Conservation (phyloP, 352 stramenopile genomes). For the Globisporangium takayamanum region DNA sequence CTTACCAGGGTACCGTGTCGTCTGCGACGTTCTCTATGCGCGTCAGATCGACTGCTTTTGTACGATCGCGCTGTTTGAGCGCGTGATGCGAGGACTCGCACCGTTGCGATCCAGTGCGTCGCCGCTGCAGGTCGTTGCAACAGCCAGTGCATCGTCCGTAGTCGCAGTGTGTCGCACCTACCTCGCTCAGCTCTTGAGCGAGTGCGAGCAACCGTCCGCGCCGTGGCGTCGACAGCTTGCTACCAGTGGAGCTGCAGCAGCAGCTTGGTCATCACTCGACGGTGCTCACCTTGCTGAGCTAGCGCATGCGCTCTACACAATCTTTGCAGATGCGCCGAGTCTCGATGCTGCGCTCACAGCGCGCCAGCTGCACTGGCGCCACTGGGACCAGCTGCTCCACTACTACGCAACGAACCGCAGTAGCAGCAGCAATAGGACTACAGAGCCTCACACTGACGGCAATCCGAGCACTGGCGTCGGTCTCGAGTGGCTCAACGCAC, state of each 20-base stretch:
- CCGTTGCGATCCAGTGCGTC: neutral
- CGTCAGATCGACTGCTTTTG: neutral
- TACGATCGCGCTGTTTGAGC: constrained; percentile 3
- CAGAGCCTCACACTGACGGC: no score
- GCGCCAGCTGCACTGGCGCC: neutral
- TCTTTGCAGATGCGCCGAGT: constrained; percentile 10
- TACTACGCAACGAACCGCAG: neutral
- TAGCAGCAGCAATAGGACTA: no score
- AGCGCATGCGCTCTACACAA: constrained; percentile 11
- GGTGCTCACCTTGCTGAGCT: constrained; percentile 10
- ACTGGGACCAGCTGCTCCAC: constrained; percentile 11
- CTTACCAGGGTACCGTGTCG: constrained; percentile 20
- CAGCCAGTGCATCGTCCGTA: neutral
- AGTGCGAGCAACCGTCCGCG: neutral
- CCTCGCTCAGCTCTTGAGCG: constrained; percentile 7
- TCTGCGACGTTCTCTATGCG: constrained; percentile 6
- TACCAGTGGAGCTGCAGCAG: neutral
- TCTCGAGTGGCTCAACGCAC: neutral
- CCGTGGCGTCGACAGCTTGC: neutral
- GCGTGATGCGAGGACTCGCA: neutral
- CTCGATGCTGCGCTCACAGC: neutral
- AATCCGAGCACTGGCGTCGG: neutral
- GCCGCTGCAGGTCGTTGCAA: neutral
- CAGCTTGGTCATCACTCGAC: neutral
- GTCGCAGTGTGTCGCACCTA: constrained; percentile 8